These are phyloP conservation scores for Ambrosia trifida DNA, from an alignment of 129 eudicot species.

Conservation along the genomic window DNA sequence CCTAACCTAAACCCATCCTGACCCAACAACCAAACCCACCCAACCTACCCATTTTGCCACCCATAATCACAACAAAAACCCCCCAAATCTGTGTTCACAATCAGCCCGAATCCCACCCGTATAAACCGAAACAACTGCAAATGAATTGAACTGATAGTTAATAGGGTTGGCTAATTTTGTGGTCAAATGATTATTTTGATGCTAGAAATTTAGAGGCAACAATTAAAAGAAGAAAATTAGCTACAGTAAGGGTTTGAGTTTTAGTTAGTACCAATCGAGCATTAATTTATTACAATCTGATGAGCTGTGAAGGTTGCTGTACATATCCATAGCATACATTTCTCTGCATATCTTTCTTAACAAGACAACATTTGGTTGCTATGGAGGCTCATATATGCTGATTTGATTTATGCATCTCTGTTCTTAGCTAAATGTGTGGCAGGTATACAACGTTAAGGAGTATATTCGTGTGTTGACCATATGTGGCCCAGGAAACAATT, in stretches of 20 bases:
- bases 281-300: background rate
- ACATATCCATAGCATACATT: conserved; percentile 13
- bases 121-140: no score
- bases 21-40: no score
- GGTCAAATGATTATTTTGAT: background rate
- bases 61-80: no score
- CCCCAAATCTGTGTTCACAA: no score
- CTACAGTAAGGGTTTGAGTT: no score
- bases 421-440: conserved; percentile 22
- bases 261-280: no score
- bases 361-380: conserved; percentile 1
- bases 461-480: conserved; percentile 74
- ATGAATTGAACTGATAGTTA: no score
- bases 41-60: no score
- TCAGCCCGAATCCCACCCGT: no score
- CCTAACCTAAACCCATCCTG: no score
- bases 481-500: conserved; percentile 98
- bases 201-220: background rate
- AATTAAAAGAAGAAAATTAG: conserved; percentile 4
- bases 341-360: background rate
- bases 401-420: conserved; percentile 13
- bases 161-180: background rate
- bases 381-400: conserved; percentile 3
- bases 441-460: conserved; percentile 75
- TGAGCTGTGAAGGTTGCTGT: conserved; percentile 13